A percentile compares a stretch with the other conserved stretches of the same genome.
These are phyloP conservation scores for Tolypocladium nubicola DNA, from an alignment of 2,329 filamentous ascomycete species.

Conservation along the genomic window DNA sequence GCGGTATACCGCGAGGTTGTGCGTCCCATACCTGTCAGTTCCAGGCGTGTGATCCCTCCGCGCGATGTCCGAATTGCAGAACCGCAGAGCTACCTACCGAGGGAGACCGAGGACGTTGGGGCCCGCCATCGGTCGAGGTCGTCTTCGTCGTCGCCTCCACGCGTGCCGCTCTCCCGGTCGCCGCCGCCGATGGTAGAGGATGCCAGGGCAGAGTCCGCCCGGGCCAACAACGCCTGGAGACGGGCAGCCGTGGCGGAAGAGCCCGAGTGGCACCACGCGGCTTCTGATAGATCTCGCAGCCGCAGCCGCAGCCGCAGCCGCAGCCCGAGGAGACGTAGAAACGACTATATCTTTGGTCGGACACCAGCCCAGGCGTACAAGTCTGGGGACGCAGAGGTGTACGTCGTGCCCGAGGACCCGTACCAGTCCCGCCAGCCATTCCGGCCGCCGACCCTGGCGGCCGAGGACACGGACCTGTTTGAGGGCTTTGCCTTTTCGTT, in stretches of 20 bases:
- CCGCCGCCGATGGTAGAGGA: background rate
- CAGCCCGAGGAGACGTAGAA: background rate
- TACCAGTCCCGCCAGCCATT: background rate
- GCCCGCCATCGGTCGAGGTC: background rate
- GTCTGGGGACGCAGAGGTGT: background rate
- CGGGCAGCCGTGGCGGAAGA: background rate
- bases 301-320: background rate
- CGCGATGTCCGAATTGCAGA: background rate
- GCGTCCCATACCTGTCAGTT: background rate
- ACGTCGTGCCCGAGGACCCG: background rate
- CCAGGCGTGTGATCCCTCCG: background rate
- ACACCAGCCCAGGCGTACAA: background rate
- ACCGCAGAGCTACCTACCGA: background rate
- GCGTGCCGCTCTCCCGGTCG: background rate
- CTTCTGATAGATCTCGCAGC: background rate
- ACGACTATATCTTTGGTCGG: background rate
- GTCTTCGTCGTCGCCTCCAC: background rate
- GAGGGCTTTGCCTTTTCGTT: conserved; percentile 17
- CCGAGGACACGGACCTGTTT: conserved; percentile 17
- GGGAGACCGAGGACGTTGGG: background rate
- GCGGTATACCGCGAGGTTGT: background rate
- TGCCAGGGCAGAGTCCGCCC: background rate
- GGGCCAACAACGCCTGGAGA: background rate
- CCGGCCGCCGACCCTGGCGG: conserved; percentile 5
- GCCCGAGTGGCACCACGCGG: background rate